These are phyloP conservation scores for Kuraishia borneana DNA, from an alignment of 805 yeast species.

Conservation along the genomic window DNA sequence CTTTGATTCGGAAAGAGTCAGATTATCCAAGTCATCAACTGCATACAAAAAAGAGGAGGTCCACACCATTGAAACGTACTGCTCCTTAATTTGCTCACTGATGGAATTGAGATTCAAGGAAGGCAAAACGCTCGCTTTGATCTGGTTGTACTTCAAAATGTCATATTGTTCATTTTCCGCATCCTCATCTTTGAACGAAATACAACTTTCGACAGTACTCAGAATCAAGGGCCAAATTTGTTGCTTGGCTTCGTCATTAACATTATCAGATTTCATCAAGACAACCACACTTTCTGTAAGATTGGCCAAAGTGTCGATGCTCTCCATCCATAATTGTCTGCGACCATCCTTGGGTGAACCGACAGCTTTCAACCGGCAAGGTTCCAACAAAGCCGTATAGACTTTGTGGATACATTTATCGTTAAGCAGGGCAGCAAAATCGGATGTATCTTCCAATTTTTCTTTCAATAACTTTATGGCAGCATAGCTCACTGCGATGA, in stretches of 20 bases:
- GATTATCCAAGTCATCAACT: conserved; percentile 40
- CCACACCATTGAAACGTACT: conserved; percentile 41
- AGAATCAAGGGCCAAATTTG: conserved; percentile 30
- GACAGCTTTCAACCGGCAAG: conserved; percentile 8
- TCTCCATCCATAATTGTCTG: conserved; percentile 42
- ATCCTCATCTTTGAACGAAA: conserved; percentile 17
- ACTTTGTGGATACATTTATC: conserved; percentile 36
- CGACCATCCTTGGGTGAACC: neutral
- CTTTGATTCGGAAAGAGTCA: conserved; percentile 9
- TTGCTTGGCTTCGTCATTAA: conserved; percentile 8
- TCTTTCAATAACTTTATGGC: conserved; percentile 29
- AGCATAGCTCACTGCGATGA: conserved; percentile 43
- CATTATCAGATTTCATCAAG: conserved; percentile 7
- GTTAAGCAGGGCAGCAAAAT: conserved; percentile 24
- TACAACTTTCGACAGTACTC: conserved; percentile 27
- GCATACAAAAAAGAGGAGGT: conserved; percentile 47
- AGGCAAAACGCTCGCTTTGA: conserved; percentile 31
- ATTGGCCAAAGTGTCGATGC: conserved; percentile 27
- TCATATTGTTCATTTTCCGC: conserved; percentile 30
- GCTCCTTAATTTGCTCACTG: conserved; percentile 22
- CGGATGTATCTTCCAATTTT: conserved; percentile 20
- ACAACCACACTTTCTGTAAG: conserved; percentile 21
- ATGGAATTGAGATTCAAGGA: conserved; percentile 19
- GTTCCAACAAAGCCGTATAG: conserved; percentile 38
- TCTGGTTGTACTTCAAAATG: conserved; percentile 27